Conservation (phyloP, 768 basidiomycete species). For the Podaxis sp. region DNA sequence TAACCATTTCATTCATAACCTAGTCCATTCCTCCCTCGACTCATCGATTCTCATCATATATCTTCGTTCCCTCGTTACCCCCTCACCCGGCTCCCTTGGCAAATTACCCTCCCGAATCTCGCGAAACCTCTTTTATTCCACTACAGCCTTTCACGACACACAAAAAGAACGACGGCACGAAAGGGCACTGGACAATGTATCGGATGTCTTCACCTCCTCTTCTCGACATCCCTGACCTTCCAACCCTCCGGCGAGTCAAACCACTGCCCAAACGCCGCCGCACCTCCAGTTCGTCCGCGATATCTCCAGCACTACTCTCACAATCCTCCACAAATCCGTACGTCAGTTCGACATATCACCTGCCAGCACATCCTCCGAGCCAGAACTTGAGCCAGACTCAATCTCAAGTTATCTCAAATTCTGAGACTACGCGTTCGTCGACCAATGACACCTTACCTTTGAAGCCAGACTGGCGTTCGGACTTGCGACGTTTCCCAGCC, state of each 20-base stretch:
- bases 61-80: background rate
- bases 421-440: background rate
- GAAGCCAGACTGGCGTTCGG: background rate
- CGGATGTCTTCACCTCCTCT: conserved; percentile 51
- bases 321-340: conserved; percentile 11
- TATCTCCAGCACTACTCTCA: conserved; percentile 9
- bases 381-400: background rate
- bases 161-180: conserved; percentile 10
- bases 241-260: conserved; percentile 64
- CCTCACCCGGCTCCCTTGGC: background rate
- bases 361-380: background rate
- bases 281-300: conserved; percentile 28
- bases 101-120: background rate
- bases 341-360: background rate
- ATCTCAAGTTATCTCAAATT: background rate
- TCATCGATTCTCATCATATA: conserved; percentile 4
- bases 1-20: background rate
- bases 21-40: conserved; percentile 2
- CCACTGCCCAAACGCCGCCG: conserved; percentile 78
- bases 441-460: background rate
- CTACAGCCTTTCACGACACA: conserved; percentile 12
- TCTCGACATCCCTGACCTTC: conserved; percentile 67
- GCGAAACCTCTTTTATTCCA: conserved; percentile 9
- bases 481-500: background rate
- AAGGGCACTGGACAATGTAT: conserved; percentile 41